These are phyloP conservation scores for Periconia digitata DNA, from an alignment of 2,329 filamentous ascomycete species.

Conservation along the genomic window DNA sequence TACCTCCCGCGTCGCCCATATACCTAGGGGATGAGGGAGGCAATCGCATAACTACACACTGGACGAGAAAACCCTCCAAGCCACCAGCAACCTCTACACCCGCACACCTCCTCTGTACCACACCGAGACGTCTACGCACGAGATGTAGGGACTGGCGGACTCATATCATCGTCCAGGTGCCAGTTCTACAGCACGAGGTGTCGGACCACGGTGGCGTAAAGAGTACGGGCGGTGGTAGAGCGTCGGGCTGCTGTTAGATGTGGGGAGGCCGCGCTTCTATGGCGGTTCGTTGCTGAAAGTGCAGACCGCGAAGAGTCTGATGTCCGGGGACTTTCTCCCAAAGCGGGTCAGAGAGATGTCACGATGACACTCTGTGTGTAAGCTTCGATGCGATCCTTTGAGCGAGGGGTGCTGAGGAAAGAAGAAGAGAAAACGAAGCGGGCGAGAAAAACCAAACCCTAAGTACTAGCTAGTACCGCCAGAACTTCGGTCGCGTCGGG, in stretches of 20 bases:
- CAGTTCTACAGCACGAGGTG: constrained; percentile 46
- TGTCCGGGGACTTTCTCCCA: constrained; percentile 99
- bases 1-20: constrained; percentile 59
- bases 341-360: constrained; percentile 62
- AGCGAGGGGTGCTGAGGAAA: constrained; percentile 76
- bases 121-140: constrained; percentile 18
- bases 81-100: constrained; percentile 30
- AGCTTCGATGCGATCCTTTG: constrained; percentile 99
- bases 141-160: constrained; percentile 61
- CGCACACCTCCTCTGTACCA: constrained; percentile 34
- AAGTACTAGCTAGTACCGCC: no score
- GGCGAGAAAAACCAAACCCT: constrained; percentile 12
- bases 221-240: constrained; percentile 58
- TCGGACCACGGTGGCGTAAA: constrained; percentile 27
- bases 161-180: constrained; percentile 83
- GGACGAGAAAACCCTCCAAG: constrained; percentile 74
- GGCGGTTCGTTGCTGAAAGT: constrained; percentile 97
- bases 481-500: constrained; percentile 16
- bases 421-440: constrained; percentile 17
- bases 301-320: constrained; percentile 53
- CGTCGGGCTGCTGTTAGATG: constrained; percentile 41
- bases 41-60: constrained; percentile 99
- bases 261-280: constrained; percentile 92
- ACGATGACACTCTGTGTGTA: constrained; percentile 69
- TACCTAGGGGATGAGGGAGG: constrained; percentile 47